Conservation (phyloP, 2,329 filamentous ascomycete species). For the Cladorrhinum sp. region DNA sequence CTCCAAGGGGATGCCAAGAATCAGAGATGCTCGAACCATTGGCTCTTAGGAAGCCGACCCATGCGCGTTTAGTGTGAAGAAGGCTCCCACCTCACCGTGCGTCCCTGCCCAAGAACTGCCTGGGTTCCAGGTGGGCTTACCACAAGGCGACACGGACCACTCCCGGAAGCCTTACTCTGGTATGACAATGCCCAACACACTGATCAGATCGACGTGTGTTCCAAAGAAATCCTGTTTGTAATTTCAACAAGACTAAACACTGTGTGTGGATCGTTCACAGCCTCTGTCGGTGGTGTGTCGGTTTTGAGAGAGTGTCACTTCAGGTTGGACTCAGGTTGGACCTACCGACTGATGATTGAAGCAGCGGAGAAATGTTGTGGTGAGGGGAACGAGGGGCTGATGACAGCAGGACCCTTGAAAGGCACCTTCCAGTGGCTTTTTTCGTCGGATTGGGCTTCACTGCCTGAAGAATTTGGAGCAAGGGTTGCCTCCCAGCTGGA, state of each 20-base stretch:
- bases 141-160: background rate
- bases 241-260: background rate
- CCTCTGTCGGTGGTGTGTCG: background rate
- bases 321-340: background rate
- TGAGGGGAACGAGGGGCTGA: constrained; percentile 5
- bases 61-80: background rate
- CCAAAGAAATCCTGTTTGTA: background rate
- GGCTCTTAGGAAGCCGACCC: too few relatives aligned
- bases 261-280: background rate
- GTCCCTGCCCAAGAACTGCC: background rate
- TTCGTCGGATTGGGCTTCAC: constrained; percentile 22
- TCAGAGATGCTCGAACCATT: too few relatives aligned
- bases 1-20: too few relatives aligned
- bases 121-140: background rate
- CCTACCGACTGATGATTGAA: background rate
- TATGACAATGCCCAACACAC: background rate
- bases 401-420: background rate
- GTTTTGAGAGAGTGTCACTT: too few relatives aligned
- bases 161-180: background rate
- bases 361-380: background rate
- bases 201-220: background rate
- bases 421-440: constrained; percentile 11
- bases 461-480: constrained; percentile 14
- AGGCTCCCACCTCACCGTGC: background rate
- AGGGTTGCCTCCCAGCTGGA: constrained; percentile 12